These are phyloP conservation scores for Amyloporia xantha DNA, from an alignment of 768 basidiomycete species.

Conservation along the genomic window DNA sequence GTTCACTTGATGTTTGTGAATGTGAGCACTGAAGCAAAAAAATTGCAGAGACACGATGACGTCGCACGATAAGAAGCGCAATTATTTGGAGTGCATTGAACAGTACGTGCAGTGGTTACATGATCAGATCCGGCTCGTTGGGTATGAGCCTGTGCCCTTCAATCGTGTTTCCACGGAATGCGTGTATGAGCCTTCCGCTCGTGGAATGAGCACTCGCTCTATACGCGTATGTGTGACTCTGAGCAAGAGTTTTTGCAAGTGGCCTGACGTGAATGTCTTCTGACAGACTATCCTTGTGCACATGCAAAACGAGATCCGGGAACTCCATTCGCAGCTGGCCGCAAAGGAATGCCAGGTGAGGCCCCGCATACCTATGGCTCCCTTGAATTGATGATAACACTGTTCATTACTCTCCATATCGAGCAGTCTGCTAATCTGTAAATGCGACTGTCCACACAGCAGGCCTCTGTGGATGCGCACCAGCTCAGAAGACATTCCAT, in stretches of 20 bases:
- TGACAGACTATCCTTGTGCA: slow-evolving; percentile 63
- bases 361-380: no score
- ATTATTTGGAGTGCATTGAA: slow-evolving; percentile 69
- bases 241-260: no score
- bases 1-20: not conserved
- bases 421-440: slow-evolving; percentile 13
- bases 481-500: not conserved
- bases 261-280: not conserved
- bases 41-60: slow-evolving; percentile 57
- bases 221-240: not conserved
- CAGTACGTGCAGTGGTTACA: slow-evolving; percentile 61
- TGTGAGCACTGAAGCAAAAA: slow-evolving; percentile 4
- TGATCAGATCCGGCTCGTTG: slow-evolving; percentile 44
- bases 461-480: not conserved
- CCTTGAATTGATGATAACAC: not conserved
- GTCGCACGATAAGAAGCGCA: slow-evolving; percentile 71
- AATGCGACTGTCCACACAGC: slow-evolving; percentile 8
- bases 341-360: slow-evolving; percentile 52
- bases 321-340: slow-evolving; percentile 42
- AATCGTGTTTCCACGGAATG: no score
- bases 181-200: no score
- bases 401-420: not conserved
- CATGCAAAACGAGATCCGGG: slow-evolving; percentile 51
- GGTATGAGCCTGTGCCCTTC: slow-evolving; percentile 34
- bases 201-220: not conserved